phyloP scores from a whole-genome alignment of 108 stramenopile species.

The Craspedostauros australis region DNA sequence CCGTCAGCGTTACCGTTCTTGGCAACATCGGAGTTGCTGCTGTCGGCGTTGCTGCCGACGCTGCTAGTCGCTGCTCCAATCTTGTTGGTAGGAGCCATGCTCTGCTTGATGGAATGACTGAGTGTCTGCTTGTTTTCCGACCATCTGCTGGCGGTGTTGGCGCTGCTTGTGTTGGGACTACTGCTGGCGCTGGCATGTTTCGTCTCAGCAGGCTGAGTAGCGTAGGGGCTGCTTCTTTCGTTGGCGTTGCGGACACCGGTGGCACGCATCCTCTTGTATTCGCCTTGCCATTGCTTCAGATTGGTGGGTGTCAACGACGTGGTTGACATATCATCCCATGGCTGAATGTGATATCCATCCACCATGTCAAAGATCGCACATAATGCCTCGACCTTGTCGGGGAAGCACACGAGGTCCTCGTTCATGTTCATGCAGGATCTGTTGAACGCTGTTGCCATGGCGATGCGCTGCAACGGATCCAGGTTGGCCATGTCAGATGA shows the following conservation, averaged over 20 bases:
- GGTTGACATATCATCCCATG: slow-evolving; percentile 36
- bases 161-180: neutral
- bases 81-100: too few species aligned
- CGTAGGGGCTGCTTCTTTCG: neutral
- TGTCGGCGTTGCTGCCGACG: too few species aligned
- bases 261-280: neutral
- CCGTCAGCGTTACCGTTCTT: neutral
- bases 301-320: slow-evolving; percentile 23
- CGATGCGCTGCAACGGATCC: slow-evolving; percentile 14
- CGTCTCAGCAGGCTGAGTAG: neutral
- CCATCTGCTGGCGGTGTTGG: neutral
- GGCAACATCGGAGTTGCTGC: neutral
- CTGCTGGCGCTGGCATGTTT: neutral
- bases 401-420: slow-evolving; percentile 57
- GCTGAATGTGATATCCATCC: slow-evolving; percentile 31
- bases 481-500: neutral
- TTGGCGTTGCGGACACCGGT: neutral
- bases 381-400: slow-evolving; percentile 37
- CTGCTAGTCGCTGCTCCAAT: too few species aligned
- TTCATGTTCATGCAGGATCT: slow-evolving; percentile 32
- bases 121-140: neutral
- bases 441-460: slow-evolving; percentile 49
- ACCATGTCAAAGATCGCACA: slow-evolving; percentile 52
- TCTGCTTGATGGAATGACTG: neutral
- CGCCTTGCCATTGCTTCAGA: slow-evolving; percentile 7